A percentile compares a stretch with the other conserved stretches of the same genome.
phyloP scores from a whole-genome alignment of 1,139 yeast species.

The Tardiomyces digboiensis region DNA sequence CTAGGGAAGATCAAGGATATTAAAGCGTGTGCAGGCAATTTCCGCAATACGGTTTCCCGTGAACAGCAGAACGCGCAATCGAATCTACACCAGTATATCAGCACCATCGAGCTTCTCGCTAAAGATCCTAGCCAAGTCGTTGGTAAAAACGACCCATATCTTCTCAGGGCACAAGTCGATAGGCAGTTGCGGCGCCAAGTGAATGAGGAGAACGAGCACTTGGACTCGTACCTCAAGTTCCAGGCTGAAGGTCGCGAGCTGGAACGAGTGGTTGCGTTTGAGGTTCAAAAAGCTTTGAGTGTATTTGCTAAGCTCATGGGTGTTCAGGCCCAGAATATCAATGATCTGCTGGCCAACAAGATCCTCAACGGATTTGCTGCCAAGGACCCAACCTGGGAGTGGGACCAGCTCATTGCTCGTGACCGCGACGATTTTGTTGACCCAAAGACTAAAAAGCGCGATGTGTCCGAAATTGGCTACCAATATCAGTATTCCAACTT shows the following conservation, averaged over 20 bases:
- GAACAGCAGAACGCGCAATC: slow-evolving; percentile 34
- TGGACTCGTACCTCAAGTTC: slow-evolving; percentile 80
- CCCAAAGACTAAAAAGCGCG: slow-evolving; percentile 61
- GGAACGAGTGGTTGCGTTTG: slow-evolving; percentile 80
- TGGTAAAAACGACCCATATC: slow-evolving; percentile 67
- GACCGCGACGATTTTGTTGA: slow-evolving; percentile 77
- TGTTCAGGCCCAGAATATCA: slow-evolving; percentile 18
- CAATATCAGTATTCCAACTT: slow-evolving; percentile 63
- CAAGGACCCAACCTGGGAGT: slow-evolving; percentile 73
- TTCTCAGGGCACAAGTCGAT: slow-evolving; percentile 63
- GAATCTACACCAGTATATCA: slow-evolving; percentile 17
- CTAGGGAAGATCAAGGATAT: slow-evolving; percentile 82
- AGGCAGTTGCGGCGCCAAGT: slow-evolving; percentile 69
- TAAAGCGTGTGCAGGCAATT: slow-evolving; percentile 70
- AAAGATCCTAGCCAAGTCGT: slow-evolving; percentile 28
- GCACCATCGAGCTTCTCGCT: slow-evolving; percentile 20
- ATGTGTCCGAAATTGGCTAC: slow-evolving; percentile 50
- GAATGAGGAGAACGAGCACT: slow-evolving; percentile 74
- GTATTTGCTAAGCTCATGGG: slow-evolving; percentile 48
- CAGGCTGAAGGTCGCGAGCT: slow-evolving; percentile 85
- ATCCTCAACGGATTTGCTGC: slow-evolving; percentile 66
- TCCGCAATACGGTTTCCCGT: slow-evolving; percentile 61
- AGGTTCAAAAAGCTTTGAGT: slow-evolving; percentile 72
- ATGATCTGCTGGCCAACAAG: slow-evolving; percentile 46
- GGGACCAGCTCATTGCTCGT: slow-evolving; percentile 74